Percentiles rank a stretch among this genome's conserved stretches.
Evolutionary conservation across 352 stramenopile genomes (phyloP).

Genomic region (Phytophthora colocasiae): DNA sequence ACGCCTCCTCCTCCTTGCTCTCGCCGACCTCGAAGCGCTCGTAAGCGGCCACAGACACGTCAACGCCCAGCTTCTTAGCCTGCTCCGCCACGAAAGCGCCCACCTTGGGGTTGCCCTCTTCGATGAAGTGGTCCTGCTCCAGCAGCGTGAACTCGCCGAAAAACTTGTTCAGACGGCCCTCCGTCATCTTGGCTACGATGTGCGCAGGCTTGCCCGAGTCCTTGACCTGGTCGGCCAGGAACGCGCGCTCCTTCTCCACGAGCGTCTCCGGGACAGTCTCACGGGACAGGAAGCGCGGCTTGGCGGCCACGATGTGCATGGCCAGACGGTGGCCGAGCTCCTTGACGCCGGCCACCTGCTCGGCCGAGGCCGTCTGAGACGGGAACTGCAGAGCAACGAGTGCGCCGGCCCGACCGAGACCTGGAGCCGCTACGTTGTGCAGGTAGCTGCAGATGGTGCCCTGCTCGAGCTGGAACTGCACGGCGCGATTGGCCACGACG

Average conservation of each 20-base stretch:
- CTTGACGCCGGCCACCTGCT: constrained; percentile 65
- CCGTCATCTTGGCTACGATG: constrained; percentile 95
- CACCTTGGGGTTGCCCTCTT: constrained; percentile 92
- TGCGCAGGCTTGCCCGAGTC: constrained; percentile 89
- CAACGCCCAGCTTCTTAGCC: constrained; percentile 70
- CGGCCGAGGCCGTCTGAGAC: constrained; percentile 47
- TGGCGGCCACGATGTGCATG: constrained; percentile 96
- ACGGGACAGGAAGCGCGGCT: constrained; percentile 91
- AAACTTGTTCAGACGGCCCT: constrained; percentile 94
- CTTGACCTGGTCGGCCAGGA: constrained; percentile 91
- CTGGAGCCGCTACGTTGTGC: constrained; percentile 78
- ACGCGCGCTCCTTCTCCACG: constrained; percentile 92
- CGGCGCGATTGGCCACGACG: constrained; percentile 76
- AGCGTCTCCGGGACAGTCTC: constrained; percentile 85
- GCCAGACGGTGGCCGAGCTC: constrained; percentile 92
- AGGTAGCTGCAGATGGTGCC: constrained; percentile 88
- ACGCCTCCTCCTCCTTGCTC: constrained; percentile 56
- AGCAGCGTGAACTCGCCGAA: constrained; percentile 93
- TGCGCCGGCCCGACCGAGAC: constrained; percentile 83
- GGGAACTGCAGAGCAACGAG: constrained; percentile 91
- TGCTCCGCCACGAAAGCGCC: constrained; percentile 73
- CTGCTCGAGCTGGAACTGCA: constrained; percentile 72
- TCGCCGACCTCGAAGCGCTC: constrained; percentile 80
- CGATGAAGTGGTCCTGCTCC: constrained; percentile 95
- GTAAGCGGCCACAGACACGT: constrained; percentile 71